A percentile compares a stretch with the other conserved stretches of the same genome.
Evolutionary conservation across 202 grass and related monocot species (phyloP).

Genomic region (Sporobolus alterniflorus): DNA sequence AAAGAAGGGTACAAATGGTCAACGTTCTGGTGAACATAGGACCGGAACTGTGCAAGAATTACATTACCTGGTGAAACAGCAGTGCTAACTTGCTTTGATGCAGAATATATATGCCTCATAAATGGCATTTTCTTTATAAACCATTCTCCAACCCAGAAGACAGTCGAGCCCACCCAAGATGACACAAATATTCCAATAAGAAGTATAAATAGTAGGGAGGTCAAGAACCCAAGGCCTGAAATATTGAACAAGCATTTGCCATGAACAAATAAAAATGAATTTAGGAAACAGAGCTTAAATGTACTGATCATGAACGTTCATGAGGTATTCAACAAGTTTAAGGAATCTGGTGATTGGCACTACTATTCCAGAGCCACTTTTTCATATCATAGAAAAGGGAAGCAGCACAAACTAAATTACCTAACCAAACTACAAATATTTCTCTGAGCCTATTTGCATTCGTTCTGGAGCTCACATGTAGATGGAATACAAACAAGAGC

Average conservation of each 20-base stretch:
- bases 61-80: slow-evolving; percentile 94
- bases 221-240: slow-evolving; percentile 98
- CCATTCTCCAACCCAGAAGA: slow-evolving; percentile 99
- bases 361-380: neutral
- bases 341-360: neutral
- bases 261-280: neutral
- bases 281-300: slow-evolving; percentile 1
- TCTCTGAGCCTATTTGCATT: neutral
- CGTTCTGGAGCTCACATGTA: neutral
- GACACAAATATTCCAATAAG: slow-evolving; percentile 99
- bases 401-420: slow-evolving; percentile 11
- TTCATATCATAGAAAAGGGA: neutral
- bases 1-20: neutral
- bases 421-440: neutral
- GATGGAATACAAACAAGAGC: neutral
- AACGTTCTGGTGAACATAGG: slow-evolving; percentile 6
- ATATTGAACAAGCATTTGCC: slow-evolving; percentile 31
- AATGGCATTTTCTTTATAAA: slow-evolving; percentile 99
- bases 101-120: slow-evolving; percentile 98
- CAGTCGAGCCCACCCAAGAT: slow-evolving; percentile 90
- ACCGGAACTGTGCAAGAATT: slow-evolving; percentile 10
- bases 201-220: slow-evolving; percentile 95
- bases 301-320: slow-evolving; percentile 11
- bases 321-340: neutral
- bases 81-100: slow-evolving; percentile 99